Conservation (phyloP, 208 protist genomes). For the Crithidia acanthocephali region DNA sequence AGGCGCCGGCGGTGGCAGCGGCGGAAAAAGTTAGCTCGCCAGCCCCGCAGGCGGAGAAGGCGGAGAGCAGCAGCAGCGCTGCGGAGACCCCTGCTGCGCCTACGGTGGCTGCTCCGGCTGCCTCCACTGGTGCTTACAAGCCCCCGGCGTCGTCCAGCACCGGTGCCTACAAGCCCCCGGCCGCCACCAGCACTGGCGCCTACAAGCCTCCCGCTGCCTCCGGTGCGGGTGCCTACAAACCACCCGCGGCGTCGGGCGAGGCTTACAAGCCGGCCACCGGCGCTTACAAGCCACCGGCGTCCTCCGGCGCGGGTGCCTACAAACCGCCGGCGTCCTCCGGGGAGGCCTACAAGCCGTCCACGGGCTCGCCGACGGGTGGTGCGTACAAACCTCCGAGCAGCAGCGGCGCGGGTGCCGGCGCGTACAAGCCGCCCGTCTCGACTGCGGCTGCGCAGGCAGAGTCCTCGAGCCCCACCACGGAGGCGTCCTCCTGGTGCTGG, state of each 20-base stretch:
- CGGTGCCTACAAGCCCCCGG: constrained; percentile 20
- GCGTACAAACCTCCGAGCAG: constrained; percentile 58
- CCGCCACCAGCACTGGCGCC: constrained; percentile 5
- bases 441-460: neutral
- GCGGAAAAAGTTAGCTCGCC: constrained; percentile 17
- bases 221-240: constrained; percentile 13
- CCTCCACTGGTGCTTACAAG: constrained; percentile 37
- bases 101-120: neutral
- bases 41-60: constrained; percentile 5
- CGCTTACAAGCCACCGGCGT: constrained; percentile 55
- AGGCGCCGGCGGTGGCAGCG: too few relatives aligned
- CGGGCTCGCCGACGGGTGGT: neutral
- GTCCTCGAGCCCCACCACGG: neutral
- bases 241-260: neutral
- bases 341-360: constrained; percentile 21
- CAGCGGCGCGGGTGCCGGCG: constrained; percentile 8
- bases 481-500: constrained; percentile 2
- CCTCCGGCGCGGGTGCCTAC: constrained; percentile 23
- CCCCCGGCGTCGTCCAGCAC: constrained; percentile 40
- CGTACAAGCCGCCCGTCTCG: constrained; percentile 15
- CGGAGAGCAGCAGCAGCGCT: neutral
- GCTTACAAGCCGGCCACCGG: neutral
- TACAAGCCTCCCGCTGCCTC: constrained; percentile 28
- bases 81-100: neutral
- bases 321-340: constrained; percentile 12